A percentile compares a stretch with the other conserved stretches of the same genome.
These are phyloP conservation scores for Suhomyces emberorum DNA, from an alignment of 805 yeast species.

Conservation along the genomic window DNA sequence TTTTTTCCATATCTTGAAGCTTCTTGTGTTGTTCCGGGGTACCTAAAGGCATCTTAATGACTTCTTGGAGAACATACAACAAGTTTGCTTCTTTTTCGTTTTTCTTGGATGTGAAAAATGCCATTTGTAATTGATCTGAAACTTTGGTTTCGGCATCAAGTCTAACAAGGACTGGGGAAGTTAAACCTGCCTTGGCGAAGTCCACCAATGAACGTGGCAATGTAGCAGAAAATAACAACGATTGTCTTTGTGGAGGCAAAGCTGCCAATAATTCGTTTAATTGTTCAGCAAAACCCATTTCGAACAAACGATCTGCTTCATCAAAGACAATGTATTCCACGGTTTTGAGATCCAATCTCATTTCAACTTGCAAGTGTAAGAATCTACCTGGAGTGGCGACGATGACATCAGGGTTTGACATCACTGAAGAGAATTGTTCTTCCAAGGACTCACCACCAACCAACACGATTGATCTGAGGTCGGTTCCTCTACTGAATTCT, in stretches of 20 bases:
- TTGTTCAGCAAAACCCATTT: conserved; percentile 94
- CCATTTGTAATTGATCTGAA: conserved; percentile 88
- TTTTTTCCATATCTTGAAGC: conserved; percentile 46
- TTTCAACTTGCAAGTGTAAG: conserved; percentile 91
- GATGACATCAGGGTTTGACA: conserved; percentile 89
- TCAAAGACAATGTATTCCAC: conserved; percentile 92
- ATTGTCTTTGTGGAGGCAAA: conserved; percentile 79
- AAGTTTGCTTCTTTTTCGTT: conserved; percentile 89
- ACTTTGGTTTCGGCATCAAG: conserved; percentile 90
- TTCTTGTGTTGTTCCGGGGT: conserved; percentile 62
- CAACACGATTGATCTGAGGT: conserved; percentile 71
- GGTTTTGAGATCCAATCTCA: conserved; percentile 78
- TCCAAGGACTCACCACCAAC: conserved; percentile 99
- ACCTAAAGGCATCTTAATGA: conserved; percentile 80
- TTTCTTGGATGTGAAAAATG: conserved; percentile 74
- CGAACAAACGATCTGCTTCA: conserved; percentile 96
- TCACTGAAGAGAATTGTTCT: conserved; percentile 90
- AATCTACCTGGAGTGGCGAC: conserved; percentile 98
- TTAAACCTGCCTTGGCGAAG: conserved; percentile 94
- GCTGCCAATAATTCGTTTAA: conserved; percentile 83
- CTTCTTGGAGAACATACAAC: conserved; percentile 71
- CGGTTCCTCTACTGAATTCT: conserved; percentile 83
- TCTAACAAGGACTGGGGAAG: conserved; percentile 88
- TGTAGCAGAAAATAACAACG: conserved; percentile 90
- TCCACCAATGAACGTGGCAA: conserved; percentile 89